Evolutionary conservation across 495 filamentous ascomycete species (phyloP).

Genomic region (Schizothecium vesticola): DNA sequence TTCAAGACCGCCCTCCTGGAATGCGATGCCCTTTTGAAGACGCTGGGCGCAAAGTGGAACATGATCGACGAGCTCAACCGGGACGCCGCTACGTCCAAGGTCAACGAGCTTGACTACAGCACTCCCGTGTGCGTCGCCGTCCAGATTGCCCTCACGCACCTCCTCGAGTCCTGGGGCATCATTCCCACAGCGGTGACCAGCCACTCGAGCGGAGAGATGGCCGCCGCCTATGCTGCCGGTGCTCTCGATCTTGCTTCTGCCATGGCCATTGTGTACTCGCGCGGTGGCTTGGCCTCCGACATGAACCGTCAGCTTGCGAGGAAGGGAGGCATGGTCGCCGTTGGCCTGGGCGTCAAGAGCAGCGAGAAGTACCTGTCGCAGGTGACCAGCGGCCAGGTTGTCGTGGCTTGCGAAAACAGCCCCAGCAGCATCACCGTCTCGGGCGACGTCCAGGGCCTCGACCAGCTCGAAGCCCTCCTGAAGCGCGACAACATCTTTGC

Average conservation of each 20-base stretch:
- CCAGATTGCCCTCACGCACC: conserved; percentile 49
- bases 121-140: conserved; percentile 46
- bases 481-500: conserved; percentile 30
- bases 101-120: conserved; percentile 30
- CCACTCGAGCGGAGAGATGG: conserved; percentile 64
- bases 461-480: conserved; percentile 24
- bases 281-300: conserved; percentile 21
- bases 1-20: conserved; percentile 26
- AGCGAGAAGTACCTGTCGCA: conserved; percentile 23
- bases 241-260: conserved; percentile 37
- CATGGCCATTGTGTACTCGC: conserved; percentile 44
- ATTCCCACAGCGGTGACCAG: conserved; percentile 47
- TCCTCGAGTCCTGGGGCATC: conserved; percentile 50
- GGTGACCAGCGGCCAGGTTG: conserved; percentile 19
- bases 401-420: conserved; percentile 46
- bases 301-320: conserved; percentile 23
- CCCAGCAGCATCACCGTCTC: conserved; percentile 44
- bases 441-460: conserved; percentile 34
- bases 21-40: conserved; percentile 27
- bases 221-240: conserved; percentile 45
- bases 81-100: conserved; percentile 17
- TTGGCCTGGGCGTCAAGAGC: conserved; percentile 27
- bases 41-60: conserved; percentile 26
- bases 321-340: conserved; percentile 42
- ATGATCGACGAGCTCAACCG: conserved; percentile 28